Base-by-base conservation (phyloP, 257 asterid genomes). In the Asclepias syriaca region DNA sequence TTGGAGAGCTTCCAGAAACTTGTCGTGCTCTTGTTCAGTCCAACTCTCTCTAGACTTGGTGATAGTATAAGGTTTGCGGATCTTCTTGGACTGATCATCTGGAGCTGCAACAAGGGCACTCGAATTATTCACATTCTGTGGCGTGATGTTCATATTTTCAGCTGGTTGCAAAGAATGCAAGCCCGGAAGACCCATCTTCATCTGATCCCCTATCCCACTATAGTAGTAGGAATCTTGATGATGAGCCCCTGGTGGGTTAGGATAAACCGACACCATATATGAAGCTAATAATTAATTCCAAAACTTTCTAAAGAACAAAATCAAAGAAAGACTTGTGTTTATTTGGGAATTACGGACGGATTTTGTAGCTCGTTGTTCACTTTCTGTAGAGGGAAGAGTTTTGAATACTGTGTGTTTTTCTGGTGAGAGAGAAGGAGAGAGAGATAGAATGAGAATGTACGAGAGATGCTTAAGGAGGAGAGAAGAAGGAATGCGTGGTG, bases 21-120 rank as follows among this genome's bases (percentile, higher is more conserved):
- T 91, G 66, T 89, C 96, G 68, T 91, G 96, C 79, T 91, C 97
- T 71, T 82, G 88, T 19, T 91, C 96, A 72, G 83, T 89, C 97
- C 96, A 91, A 85, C 85, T 91, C 83, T 91, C 96, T 53, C 96
- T 86, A 65, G 92, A 86, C 88, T 91, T 91, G 8, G 96, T 91
- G 66, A 91, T 89, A 2, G 97, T 89, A 75, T 91, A 91, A 3
- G 92, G 97, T 83, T 91, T 91, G 65, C 96, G 82, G 46, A 82
- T 81, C 87, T 87, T 89, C 91, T 87, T 88, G 72, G 72, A 84
- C 27, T 78, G 82, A 79, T 90, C 96, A 66, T 92, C 97, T 24
- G 80, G 72, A 67, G 79, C 85, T 51, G 80, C 81, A 71, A 75
- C 87, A 45, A 43, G 48, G 48, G 81, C 3, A 64, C 46, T 74